These are phyloP conservation scores for Asterionellopsis glacialis DNA, from an alignment of 108 stramenopile genomes.

Conservation along the genomic window DNA sequence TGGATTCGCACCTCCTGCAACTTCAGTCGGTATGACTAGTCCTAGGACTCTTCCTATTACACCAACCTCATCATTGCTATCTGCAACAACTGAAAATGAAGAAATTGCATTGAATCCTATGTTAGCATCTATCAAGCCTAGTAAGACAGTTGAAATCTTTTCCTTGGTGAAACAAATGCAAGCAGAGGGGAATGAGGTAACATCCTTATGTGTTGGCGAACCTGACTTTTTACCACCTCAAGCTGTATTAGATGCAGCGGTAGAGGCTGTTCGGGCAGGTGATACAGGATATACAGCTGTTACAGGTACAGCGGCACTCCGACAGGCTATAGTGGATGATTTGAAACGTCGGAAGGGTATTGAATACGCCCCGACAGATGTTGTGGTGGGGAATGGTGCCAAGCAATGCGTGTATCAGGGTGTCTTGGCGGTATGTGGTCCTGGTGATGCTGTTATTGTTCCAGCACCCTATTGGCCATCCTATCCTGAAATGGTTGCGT, in stretches of 20 bases:
- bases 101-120: too few species aligned
- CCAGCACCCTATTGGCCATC: conserved; percentile 97
- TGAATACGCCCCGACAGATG: conserved; percentile 80
- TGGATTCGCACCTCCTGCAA: too few species aligned
- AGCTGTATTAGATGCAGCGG: conserved; percentile 82
- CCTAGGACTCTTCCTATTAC: too few species aligned
- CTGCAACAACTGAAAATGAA: too few species aligned
- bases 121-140: conserved; percentile 57
- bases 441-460: conserved; percentile 88
- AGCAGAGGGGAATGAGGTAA: conserved; percentile 72
- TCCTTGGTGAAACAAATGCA: conserved; percentile 80
- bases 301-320: conserved; percentile 78
- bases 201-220: conserved; percentile 96
- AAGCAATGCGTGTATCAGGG: conserved; percentile 95
- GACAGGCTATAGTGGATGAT: conserved; percentile 86
- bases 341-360: conserved; percentile 75
- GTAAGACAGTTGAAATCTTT: conserved; percentile 84
- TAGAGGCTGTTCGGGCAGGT: conserved; percentile 55
- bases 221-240: conserved; percentile 92
- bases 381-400: conserved; percentile 95
- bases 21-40: too few species aligned
- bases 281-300: conserved; percentile 93
- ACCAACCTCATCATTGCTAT: too few species aligned
- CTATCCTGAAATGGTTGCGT: conserved; percentile 93
- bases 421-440: conserved; percentile 77